Evolutionary conservation across 1,139 yeast species (phyloP).

Genomic region (Eremothecium sinecaudum): DNA sequence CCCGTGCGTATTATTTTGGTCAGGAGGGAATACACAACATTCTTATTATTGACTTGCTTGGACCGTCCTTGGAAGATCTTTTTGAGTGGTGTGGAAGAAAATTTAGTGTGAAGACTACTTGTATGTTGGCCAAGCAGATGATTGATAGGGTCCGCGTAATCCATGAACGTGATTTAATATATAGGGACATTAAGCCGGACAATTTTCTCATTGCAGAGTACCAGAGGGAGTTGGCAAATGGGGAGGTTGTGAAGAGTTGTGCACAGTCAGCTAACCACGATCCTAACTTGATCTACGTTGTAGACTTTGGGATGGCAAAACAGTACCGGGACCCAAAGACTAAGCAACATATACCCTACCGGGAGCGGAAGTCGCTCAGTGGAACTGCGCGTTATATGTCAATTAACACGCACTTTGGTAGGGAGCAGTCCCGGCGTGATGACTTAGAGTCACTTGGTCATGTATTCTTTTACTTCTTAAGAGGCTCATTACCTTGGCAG

Average conservation of each 20-base stretch:
- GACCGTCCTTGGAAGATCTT: slow-evolving; percentile 91
- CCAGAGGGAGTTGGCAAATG: slow-evolving; percentile 18
- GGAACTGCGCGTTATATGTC: slow-evolving; percentile 99
- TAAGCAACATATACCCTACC: slow-evolving; percentile 89
- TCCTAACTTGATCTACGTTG: slow-evolving; percentile 46
- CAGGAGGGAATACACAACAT: slow-evolving; percentile 96
- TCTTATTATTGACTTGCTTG: slow-evolving; percentile 82
- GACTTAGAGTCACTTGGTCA: slow-evolving; percentile 94
- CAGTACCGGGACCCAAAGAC: slow-evolving; percentile 94
- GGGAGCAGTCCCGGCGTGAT: slow-evolving; percentile 93
- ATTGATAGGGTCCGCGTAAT: slow-evolving; percentile 74
- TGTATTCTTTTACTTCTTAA: slow-evolving; percentile 83
- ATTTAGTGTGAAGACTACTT: slow-evolving; percentile 80
- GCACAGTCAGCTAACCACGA: slow-evolving; percentile 24
- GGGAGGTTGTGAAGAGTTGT: slow-evolving; percentile 16
- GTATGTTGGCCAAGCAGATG: slow-evolving; percentile 89
- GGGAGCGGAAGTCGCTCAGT: slow-evolving; percentile 86
- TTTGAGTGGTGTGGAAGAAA: slow-evolving; percentile 97
- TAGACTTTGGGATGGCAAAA: slow-evolving; percentile 96
- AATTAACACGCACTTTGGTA: slow-evolving; percentile 91
- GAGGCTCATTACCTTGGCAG: slow-evolving; percentile 98
- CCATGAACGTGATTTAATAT: slow-evolving; percentile 82
- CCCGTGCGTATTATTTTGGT: slow-evolving; percentile 92
- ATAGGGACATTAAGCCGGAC: slow-evolving; percentile 94
- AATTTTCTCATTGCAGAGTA: slow-evolving; percentile 59